A percentile compares a stretch with the other conserved stretches of the same genome.
Conservation (phyloP, 2,329 filamentous ascomycete species). For the Rutstroemia sp. region DNA sequence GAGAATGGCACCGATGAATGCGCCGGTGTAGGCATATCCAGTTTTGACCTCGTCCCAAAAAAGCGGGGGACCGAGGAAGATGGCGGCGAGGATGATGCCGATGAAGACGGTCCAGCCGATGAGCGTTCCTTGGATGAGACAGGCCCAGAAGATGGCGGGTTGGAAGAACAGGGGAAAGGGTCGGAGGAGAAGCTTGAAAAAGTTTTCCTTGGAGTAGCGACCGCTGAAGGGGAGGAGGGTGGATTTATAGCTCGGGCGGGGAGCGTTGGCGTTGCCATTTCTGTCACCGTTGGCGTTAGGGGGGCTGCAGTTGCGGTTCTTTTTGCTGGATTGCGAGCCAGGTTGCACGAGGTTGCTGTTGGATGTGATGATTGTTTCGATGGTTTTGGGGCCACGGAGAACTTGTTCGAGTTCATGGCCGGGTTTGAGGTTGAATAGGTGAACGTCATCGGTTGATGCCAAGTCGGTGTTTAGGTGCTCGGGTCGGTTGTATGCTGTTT, state of each 20-base stretch:
- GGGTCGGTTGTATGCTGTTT: constrained; percentile 70
- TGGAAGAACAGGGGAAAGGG: constrained; percentile 80
- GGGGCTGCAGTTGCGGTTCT: not conserved
- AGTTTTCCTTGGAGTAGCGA: constrained; percentile 70
- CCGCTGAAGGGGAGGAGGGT: constrained; percentile 70
- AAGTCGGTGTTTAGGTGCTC: constrained; percentile 63
- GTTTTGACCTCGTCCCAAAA: constrained; percentile 76
- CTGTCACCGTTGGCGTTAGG: not conserved
- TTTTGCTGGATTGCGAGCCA: not conserved
- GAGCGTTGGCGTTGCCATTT: constrained; percentile 22
- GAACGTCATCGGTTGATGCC: constrained; percentile 21
- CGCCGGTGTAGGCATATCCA: constrained; percentile 80
- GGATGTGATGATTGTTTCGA: constrained; percentile 2
- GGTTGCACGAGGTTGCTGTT: not conserved
- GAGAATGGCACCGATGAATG: constrained; percentile 74
- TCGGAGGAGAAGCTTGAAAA: constrained; percentile 56
- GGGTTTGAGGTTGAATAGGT: constrained; percentile 1
- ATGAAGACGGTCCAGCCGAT: constrained; percentile 97
- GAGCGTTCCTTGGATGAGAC: constrained; percentile 76
- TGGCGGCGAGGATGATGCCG: constrained; percentile 71
- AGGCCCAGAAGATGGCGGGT: constrained; percentile 74
- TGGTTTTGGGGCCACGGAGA: not conserved
- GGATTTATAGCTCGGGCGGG: constrained; percentile 41
- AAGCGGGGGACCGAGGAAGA: constrained; percentile 73
- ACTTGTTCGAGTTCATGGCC: constrained; percentile 7